Conservation (phyloP, 331 rosid genomes). For the Phaseolus coccineus region DNA sequence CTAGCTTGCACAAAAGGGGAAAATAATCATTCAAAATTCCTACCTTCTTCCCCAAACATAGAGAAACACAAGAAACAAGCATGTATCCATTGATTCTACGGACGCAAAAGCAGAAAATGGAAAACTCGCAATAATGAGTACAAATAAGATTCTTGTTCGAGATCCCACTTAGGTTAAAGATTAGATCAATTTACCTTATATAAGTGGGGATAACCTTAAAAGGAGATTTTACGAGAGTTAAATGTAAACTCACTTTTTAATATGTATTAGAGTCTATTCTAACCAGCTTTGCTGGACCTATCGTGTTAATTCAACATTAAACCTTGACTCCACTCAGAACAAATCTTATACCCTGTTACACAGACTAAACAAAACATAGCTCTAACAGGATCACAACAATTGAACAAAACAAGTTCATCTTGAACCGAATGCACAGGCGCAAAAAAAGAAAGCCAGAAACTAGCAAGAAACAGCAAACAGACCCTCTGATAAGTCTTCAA, state of each 20-base stretch:
- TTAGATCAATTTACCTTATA: no score
- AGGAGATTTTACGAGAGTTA: no score
- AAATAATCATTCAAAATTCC: constrained; percentile 28
- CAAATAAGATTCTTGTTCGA: neutral
- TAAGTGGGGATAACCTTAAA: no score
- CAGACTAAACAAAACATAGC: constrained; percentile 23
- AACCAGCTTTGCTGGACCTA: no score
- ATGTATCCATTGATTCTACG: neutral
- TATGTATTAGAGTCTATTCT: no score
- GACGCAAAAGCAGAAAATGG: neutral
- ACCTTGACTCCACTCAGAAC: constrained; percentile 16
- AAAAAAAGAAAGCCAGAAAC: constrained; percentile 1
- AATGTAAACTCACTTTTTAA: no score
- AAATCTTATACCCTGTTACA: constrained; percentile 31
- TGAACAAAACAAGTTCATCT: constrained; percentile 9
- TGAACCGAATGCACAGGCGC: neutral
- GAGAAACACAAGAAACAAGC: constrained; percentile 4
- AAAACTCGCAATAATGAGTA: constrained; percentile 1
- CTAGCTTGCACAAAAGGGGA: constrained; percentile 45
- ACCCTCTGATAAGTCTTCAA: constrained; percentile 33
- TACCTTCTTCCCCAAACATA: constrained; percentile 1
- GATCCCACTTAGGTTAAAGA: no score
- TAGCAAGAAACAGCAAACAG: constrained; percentile 8
- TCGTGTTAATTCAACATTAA: neutral
- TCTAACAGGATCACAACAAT: neutral